Evolutionary conservation across 2,329 filamentous ascomycete species (phyloP), one percentile per base, ranked within the genome.

Genomic region (Ascomycota sp.): DNA sequence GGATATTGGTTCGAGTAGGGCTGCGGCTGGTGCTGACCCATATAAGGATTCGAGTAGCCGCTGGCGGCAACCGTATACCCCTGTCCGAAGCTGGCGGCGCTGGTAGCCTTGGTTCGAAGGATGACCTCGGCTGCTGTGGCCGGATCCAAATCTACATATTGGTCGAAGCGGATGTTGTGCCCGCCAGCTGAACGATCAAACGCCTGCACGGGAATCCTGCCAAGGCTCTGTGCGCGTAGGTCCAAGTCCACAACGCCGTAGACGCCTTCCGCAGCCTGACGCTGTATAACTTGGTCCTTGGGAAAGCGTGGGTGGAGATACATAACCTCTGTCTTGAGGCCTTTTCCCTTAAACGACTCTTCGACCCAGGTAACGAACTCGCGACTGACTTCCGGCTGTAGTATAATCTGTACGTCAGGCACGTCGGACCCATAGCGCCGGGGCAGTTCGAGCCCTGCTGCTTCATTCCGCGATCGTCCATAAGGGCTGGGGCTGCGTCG

Each of bases 261-360:
- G 2, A 94, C 86, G 12, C 89, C 86, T 50, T 95, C 85, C 8
- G 85, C 57, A 23, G 91, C 79, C 46, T 93, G 82, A 30, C 79
- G 67, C 39, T 81, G 74, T 30, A 94, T 69, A n/a, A 93, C 73
- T 5, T 75, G 69, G 23, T 76, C 69, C 36, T 85, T 72, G 12
- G 78, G 69, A 27, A 91, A 69, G 15, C 78, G 71, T 20, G 81
- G 73, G 32, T 74, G 76, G 27, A 94, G 59, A 40, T 78, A 76
- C 53, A 93, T 74, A 13, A 83, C 73, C 42, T 91, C 78, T 10
- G 75, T 74, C 35, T 68, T 75, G 23, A 95, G 58, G 3, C 73
- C 72, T 32, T 75, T 72, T 22, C 66, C 63, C 33, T 67, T 63
- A 47, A 95, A 91, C 1, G 72, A 66, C 22, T 66, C 65, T 46